Evolutionary conservation across 148 eudicot genomes (phyloP).

Genomic region (Persicaria maculosa): DNA sequence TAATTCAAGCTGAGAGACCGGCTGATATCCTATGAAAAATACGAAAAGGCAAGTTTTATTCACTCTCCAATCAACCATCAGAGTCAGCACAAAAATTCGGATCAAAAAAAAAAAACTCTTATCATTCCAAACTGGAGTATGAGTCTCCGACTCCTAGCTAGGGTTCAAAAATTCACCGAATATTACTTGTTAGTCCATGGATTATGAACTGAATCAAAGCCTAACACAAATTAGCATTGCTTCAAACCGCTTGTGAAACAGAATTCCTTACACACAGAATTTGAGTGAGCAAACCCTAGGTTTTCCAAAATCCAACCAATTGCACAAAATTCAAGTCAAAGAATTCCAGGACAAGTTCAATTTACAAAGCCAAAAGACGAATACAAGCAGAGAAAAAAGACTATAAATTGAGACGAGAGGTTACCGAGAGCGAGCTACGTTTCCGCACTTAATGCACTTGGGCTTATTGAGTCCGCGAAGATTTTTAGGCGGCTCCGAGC

Average conservation of each 20-base stretch:
- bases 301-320: neutral
- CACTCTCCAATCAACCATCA: neutral
- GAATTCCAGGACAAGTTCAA: neutral
- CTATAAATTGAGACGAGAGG: neutral
- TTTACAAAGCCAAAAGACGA: neutral
- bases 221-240: neutral
- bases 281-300: slow-evolving; percentile 1
- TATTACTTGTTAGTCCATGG: neutral
- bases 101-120: neutral
- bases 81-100: neutral
- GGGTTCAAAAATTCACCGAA: neutral
- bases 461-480: slow-evolving; percentile 43
- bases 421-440: slow-evolving; percentile 46
- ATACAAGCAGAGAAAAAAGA: neutral
- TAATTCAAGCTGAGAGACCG: too few relatives aligned
- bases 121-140: neutral
- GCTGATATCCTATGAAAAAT: too few relatives aligned
- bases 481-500: slow-evolving; percentile 25
- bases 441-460: slow-evolving; percentile 45
- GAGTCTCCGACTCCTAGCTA: neutral
- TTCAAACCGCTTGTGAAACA: neutral
- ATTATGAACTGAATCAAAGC: neutral
- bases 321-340: neutral
- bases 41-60: too few relatives aligned
- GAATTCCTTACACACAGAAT: neutral